phyloP scores from a whole-genome alignment of 192 early-diverging fungal species.

The Spinellus fusiger region DNA sequence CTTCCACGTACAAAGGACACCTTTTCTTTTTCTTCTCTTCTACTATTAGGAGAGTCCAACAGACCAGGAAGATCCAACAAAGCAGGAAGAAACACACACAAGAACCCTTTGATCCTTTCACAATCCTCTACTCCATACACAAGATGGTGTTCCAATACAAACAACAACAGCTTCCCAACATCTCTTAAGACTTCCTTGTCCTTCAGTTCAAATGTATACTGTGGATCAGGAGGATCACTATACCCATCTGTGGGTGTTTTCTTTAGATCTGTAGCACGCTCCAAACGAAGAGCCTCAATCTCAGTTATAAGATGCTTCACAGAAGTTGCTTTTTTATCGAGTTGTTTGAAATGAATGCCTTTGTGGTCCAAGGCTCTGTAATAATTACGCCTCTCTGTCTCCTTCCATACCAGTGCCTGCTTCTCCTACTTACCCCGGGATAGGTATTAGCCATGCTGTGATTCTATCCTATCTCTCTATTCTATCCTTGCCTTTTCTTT shows the following conservation, averaged over 20 bases:
- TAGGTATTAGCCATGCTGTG: slow-evolving; percentile 38
- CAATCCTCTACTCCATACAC: slow-evolving; percentile 51
- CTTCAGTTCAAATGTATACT: slow-evolving; percentile 41
- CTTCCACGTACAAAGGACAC: neutral
- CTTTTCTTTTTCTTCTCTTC: neutral
- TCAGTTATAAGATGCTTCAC: neutral
- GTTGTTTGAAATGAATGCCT: slow-evolving; percentile 79
- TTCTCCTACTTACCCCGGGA: slow-evolving; percentile 56
- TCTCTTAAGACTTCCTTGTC: slow-evolving; percentile 74
- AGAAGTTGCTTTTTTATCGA: slow-evolving; percentile 60
- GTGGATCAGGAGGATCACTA: neutral
- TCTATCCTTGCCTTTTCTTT: slow-evolving; percentile 50
- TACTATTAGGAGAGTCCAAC: neutral
- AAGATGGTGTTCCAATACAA: slow-evolving; percentile 56
- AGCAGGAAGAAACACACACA: slow-evolving; percentile 59
- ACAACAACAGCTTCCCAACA: slow-evolving; percentile 62
- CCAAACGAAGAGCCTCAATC: slow-evolving; percentile 32
- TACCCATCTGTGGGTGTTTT: neutral
- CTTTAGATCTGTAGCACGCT: neutral
- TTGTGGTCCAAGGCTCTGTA: slow-evolving; percentile 94
- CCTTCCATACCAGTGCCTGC: slow-evolving; percentile 93
- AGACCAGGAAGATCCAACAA: slow-evolving; percentile 51
- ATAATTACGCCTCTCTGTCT: slow-evolving; percentile 87
- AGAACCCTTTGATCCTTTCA: slow-evolving; percentile 67
- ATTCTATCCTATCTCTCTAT: neutral